Conservation (phyloP, 208 protist species). For the Trypanosomatidae sp. region DNA sequence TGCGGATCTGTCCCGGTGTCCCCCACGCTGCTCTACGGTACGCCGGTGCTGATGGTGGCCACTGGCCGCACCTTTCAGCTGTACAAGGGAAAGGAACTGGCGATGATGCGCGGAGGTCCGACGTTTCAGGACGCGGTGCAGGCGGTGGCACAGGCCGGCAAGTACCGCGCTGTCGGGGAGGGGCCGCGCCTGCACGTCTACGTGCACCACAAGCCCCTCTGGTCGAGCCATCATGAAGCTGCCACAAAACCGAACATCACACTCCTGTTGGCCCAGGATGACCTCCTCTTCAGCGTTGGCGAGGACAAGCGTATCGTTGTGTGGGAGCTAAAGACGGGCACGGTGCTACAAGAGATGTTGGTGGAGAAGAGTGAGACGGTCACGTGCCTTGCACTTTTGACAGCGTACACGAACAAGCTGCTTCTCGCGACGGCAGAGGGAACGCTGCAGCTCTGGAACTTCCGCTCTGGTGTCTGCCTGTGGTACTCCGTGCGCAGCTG, state of each 20-base stretch:
- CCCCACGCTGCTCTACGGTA: constrained; percentile 75
- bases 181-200: constrained; percentile 74
- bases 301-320: constrained; percentile 75
- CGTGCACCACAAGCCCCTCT: constrained; percentile 83
- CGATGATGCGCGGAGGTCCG: constrained; percentile 80
- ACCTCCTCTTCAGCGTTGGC: constrained; percentile 79
- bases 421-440: constrained; percentile 79
- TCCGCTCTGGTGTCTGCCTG: constrained; percentile 70
- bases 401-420: constrained; percentile 88
- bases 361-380: constrained; percentile 65
- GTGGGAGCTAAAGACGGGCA: constrained; percentile 63
- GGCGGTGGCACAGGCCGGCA: constrained; percentile 76
- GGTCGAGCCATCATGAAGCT: constrained; percentile 51
- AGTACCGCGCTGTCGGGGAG: constrained; percentile 80
- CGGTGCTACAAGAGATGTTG: constrained; percentile 60
- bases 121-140: constrained; percentile 53
- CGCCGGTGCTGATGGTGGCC: constrained; percentile 77
- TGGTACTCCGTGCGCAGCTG: constrained; percentile 42
- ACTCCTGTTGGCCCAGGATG: constrained; percentile 70
- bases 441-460: constrained; percentile 87
- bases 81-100: constrained; percentile 81
- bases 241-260: constrained; percentile 52
- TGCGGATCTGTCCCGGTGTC: constrained; percentile 71
- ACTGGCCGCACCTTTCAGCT: constrained; percentile 82
- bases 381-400: constrained; percentile 41